phyloP scores from a whole-genome alignment of 2,329 filamentous ascomycete genomes.

The Microdochium nivale region DNA sequence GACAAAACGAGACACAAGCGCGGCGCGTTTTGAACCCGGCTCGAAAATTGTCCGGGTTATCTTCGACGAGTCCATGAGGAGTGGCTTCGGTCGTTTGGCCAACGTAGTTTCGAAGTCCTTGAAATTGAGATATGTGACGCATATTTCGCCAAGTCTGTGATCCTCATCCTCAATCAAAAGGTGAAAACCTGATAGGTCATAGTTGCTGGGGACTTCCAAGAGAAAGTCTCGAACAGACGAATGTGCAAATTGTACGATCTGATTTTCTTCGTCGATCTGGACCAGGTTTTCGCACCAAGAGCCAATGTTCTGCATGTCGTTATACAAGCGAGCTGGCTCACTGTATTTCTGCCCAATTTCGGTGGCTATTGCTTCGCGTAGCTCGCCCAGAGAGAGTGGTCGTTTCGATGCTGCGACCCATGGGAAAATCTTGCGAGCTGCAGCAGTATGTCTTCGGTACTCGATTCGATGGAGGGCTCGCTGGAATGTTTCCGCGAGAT shows the following conservation, averaged over 20 bases:
- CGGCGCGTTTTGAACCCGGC: not conserved
- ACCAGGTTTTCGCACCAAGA: slow-evolving; percentile 10
- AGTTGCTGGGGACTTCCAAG: not conserved
- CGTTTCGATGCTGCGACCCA: slow-evolving; percentile 23
- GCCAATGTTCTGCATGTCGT: slow-evolving; percentile 13
- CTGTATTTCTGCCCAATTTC: slow-evolving; percentile 18
- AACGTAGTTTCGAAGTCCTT: slow-evolving; percentile 26
- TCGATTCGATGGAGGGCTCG: slow-evolving; percentile 15
- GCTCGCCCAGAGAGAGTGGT: slow-evolving; percentile 22
- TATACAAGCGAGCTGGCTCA: slow-evolving; percentile 13
- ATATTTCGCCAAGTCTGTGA: slow-evolving; percentile 23
- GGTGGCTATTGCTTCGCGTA: slow-evolving; percentile 26
- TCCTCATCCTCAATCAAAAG: slow-evolving; percentile 17
- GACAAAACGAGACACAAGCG: not conserved
- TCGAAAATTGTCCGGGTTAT: not conserved
- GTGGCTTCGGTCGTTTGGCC: slow-evolving; percentile 18
- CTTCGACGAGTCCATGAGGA: not conserved
- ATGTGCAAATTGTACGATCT: slow-evolving; percentile 9
- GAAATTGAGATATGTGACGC: slow-evolving; percentile 29
- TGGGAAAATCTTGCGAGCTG: slow-evolving; percentile 15
- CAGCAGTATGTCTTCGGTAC: slow-evolving; percentile 8
- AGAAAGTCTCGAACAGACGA: slow-evolving; percentile 21
- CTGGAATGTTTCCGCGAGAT: slow-evolving; percentile 18
- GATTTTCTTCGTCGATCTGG: slow-evolving; percentile 9
- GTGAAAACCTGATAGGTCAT: slow-evolving; percentile 8